Evolutionary conservation across 2,329 filamentous ascomycete genomes (phyloP).

Genomic region (Akanthomyces lecanii): DNA sequence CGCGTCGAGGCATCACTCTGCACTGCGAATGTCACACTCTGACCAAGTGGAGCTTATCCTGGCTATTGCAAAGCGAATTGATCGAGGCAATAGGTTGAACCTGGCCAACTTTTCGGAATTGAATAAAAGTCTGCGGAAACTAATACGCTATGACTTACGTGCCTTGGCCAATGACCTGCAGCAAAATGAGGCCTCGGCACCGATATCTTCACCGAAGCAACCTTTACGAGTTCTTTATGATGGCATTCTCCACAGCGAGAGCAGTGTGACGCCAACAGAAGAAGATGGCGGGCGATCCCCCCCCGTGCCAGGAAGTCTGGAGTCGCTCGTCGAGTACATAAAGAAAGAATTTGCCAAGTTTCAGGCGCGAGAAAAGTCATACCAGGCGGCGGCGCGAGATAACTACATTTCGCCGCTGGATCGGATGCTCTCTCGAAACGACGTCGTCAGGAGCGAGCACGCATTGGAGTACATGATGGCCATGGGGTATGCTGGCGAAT

Average conservation of each 20-base stretch:
- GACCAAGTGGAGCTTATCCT: conserved; percentile 30
- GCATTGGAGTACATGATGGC: conserved; percentile 58
- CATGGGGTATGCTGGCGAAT: conserved; percentile 58
- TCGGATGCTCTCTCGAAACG: conserved; percentile 29
- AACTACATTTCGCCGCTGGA: conserved; percentile 30
- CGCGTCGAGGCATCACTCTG: conserved; percentile 28
- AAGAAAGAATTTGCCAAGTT: conserved; percentile 9
- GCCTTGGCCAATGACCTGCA: neutral
- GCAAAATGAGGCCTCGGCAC: neutral
- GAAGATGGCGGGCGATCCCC: neutral
- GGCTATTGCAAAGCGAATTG: conserved; percentile 28
- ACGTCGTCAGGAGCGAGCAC: conserved; percentile 35
- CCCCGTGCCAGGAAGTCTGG: neutral
- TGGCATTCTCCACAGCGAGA: neutral
- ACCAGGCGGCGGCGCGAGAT: conserved; percentile 20
- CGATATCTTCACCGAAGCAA: neutral
- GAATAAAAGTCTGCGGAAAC: conserved; percentile 25
- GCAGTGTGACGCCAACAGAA: neutral
- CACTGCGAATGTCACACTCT: conserved; percentile 26
- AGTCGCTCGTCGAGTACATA: neutral
- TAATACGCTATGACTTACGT: conserved; percentile 20
- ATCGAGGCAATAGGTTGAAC: conserved; percentile 23
- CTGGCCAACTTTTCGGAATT: conserved; percentile 24
- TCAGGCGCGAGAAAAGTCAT: neutral
- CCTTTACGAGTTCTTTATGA: neutral